phyloP scores from a whole-genome alignment of 805 yeast species.

The Wickerhamiella sorbophila region DNA sequence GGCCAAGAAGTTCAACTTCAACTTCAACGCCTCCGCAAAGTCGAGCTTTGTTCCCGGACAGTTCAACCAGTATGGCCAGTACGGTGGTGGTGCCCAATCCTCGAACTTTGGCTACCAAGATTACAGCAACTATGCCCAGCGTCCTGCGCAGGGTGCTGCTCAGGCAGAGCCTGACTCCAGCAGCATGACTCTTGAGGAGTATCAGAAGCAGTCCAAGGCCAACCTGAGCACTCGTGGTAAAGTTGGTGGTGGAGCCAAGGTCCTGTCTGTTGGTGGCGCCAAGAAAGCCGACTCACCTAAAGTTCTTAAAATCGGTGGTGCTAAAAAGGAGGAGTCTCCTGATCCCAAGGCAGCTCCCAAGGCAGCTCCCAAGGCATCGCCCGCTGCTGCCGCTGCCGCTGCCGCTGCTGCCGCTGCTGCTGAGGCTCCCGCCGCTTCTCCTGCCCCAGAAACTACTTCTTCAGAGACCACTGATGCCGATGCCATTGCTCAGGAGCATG shows the following conservation, averaged over 20 bases:
- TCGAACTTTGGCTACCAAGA: conserved; percentile 16
- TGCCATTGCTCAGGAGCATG: conserved; percentile 19
- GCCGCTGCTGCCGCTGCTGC: conserved; percentile 4
- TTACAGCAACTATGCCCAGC: conserved; percentile 18
- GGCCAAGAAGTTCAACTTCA: conserved; percentile 16
- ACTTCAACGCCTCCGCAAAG: conserved; percentile 14
- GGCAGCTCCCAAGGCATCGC: conserved; percentile 1
- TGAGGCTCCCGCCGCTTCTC: neutral
- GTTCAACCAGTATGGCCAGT: conserved; percentile 5
- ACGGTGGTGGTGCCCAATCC: conserved; percentile 4
- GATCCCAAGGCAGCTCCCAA: neutral
- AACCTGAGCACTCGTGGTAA: conserved; percentile 17
- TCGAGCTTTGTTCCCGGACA: conserved; percentile 12
- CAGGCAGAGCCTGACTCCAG: conserved; percentile 5
- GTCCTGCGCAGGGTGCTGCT: conserved; percentile 3
- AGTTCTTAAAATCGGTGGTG: conserved; percentile 4
- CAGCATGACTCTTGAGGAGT: conserved; percentile 19
- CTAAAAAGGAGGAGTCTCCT: neutral
- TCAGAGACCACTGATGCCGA: too few relatives aligned
- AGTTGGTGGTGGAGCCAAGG: conserved; percentile 14
- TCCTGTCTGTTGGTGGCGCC: conserved; percentile 12
- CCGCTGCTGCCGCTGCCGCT: conserved; percentile 1
- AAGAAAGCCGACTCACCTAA: conserved; percentile 3
- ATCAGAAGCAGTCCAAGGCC: conserved; percentile 14
- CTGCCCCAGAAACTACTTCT: neutral